Base-by-base conservation (phyloP, 108 stramenopile species). In the Stephanodiscus triporus region DNA sequence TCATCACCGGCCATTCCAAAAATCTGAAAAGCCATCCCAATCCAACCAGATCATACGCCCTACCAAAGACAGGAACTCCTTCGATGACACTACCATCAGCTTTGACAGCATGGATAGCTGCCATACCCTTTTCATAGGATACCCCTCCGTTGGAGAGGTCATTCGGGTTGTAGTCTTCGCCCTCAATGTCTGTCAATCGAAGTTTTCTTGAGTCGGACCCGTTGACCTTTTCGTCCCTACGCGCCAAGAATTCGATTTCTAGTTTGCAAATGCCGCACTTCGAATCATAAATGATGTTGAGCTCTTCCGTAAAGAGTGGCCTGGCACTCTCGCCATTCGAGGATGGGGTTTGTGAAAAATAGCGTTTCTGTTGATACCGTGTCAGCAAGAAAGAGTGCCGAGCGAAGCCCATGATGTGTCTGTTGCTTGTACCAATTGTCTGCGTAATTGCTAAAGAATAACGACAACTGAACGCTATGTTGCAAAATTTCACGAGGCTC, bases 181-280 rank as follows among this genome's bases (percentile, higher is more conserved):
- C 59, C 79, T 88, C 87, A 68, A 88, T 51, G 68, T 88, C 87
- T 4, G 87, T 88, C 58, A 88, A 72, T 68, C 61, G 72, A 19
- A 88, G 55, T 51, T 75, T 84, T 73, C 50, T 49, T 20, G 66
- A 45, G 22, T 43, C 43, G 13, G 34, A 43, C 4, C 54, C 70
- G 36, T 63, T 29, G 6, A 79, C 5, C 23, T 51, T 43, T 50
- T 53, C 71, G 62, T 86, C 83, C n/a, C 85, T 68, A 7, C 50
- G 38, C n/a, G 66, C 66, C 20, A 88, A 55, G 54, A 73, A 79
- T 40, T 88, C 85, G 68, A 88, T 86, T 69, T 88, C 87, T 59
- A 81, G 67, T 58, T 84, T 81, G 60, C 87, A 88, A 38, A 88
- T 85, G 48, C 78, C 82, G 74, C 87, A 88, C 63, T 88, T 88